These are phyloP conservation scores for Thozetella sp. DNA, from an alignment of 495 filamentous ascomycete genomes.

Conservation along the genomic window DNA sequence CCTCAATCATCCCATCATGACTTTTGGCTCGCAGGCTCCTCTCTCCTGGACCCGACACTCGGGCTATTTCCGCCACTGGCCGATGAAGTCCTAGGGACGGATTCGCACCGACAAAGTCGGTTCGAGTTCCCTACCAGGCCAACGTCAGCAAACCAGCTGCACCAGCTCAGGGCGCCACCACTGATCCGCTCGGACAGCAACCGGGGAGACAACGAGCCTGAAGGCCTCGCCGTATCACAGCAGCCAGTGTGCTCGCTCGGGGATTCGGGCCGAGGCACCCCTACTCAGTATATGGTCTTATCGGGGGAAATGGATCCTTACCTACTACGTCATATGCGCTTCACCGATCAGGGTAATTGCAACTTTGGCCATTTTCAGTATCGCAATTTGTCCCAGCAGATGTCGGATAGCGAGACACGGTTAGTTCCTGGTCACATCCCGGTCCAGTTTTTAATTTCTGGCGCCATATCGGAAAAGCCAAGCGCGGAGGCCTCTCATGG, in stretches of 20 bases:
- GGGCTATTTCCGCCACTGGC: too few species aligned
- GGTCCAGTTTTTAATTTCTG: neutral
- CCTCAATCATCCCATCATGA: too few species aligned
- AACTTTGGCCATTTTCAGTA: neutral
- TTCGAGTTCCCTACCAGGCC: too few species aligned
- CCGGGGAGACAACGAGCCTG: too few species aligned
- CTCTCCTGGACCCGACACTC: too few species aligned
- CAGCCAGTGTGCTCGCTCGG: neutral
- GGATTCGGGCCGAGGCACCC: neutral
- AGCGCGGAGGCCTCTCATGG: neutral
- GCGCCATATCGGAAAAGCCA: neutral
- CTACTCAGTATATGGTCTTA: neutral
- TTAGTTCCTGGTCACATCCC: neutral
- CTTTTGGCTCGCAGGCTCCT: too few species aligned
- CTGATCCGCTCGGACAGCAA: too few species aligned
- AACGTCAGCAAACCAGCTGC: too few species aligned
- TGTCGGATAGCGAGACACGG: neutral
- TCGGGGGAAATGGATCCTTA: neutral
- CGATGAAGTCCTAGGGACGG: too few species aligned
- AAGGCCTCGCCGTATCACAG: too few species aligned
- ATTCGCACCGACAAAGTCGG: too few species aligned
- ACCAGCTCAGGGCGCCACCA: too few species aligned
- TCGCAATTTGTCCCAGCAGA: neutral
- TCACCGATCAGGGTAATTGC: neutral
- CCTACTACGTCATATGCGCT: neutral